phyloP scores from a whole-genome alignment of 1,139 yeast species.

The Magnusiomyces ingens region DNA sequence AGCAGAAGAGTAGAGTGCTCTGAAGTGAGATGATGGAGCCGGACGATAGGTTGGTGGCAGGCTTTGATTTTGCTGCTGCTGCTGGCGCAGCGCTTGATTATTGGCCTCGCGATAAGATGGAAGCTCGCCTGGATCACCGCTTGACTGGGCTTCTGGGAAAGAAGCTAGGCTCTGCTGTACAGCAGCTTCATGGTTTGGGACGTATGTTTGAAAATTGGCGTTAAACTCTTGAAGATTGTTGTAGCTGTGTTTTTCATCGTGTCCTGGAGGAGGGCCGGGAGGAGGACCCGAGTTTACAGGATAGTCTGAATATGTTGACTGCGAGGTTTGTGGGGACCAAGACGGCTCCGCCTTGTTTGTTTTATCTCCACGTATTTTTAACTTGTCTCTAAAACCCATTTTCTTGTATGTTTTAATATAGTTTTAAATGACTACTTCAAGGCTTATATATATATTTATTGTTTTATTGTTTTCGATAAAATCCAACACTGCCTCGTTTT shows the following conservation, averaged over 20 bases:
- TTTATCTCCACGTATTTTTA: background rate
- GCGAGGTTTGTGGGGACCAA: background rate
- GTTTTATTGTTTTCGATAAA: no score
- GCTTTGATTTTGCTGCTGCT: background rate
- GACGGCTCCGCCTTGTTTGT: background rate
- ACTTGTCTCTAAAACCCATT: slow-evolving; percentile 9
- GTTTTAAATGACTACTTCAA: background rate
- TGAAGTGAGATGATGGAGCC: slow-evolving; percentile 17
- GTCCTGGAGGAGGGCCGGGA: slow-evolving; percentile 1
- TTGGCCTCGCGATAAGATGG: slow-evolving; percentile 10
- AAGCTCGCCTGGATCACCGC: slow-evolving; percentile 11
- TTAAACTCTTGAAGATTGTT: background rate
- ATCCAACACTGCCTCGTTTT: background rate
- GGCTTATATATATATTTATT: background rate
- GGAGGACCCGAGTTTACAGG: background rate
- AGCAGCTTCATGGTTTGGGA: background rate
- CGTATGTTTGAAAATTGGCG: background rate
- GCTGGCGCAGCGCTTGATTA: background rate
- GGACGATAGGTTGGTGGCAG: slow-evolving; percentile 20
- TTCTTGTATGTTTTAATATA: background rate
- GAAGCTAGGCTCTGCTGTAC: background rate
- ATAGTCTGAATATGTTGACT: background rate
- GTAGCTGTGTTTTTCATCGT: background rate
- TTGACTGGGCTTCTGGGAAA: slow-evolving; percentile 13
- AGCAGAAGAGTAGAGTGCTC: slow-evolving; percentile 21